Base-by-base conservation (phyloP, 306 rosid genomes). In the Spatholobus suberectus region DNA sequence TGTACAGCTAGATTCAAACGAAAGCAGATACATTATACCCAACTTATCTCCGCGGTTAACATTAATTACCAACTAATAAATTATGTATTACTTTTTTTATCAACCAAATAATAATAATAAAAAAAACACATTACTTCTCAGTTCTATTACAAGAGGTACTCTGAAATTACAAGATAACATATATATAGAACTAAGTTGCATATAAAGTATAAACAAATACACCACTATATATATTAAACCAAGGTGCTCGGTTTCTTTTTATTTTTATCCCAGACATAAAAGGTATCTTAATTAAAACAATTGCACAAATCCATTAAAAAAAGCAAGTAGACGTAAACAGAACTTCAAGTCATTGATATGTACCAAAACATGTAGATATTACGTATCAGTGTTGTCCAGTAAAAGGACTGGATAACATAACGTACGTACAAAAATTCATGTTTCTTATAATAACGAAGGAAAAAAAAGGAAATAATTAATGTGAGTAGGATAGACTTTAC, bases 311-410 rank as follows among this genome's bases (percentile, higher is more conserved):
- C 58, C 51, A 47, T 35, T 12, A 47, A 83, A 59, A 15, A 35
- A 70, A n/a, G 15, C 26, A 34, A 35, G 72, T 66, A 17, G 46
- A 66, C 44, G 35, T 38, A 20, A 14, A 29, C 69, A 27, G 10
- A 29, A 13, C 10, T 8, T 35, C 3, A 66, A 62, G 70, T 66
- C 27, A 66, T 29, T 66, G 66, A 73, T n/a, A n/a, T 54, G 59
- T 57, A 11, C 78, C 55, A 49, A 72, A 66, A 38, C 61, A 18
- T 67, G 23, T 34, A 18, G 23, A 54, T 59, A 59, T 59, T 61
- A 61, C 69, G 52, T 35, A 44, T 57, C 69, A 44, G 29, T 37
- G 29, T 44, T 57, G 59, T 80, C 62, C 62, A 63, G 78, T 80
- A 41, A 6, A 75, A 67, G 49, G 59, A 34, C 21, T 11, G 4